Evolutionary conservation across 441 rosid species (phyloP).

Genomic region (Oxalis stricta): DNA sequence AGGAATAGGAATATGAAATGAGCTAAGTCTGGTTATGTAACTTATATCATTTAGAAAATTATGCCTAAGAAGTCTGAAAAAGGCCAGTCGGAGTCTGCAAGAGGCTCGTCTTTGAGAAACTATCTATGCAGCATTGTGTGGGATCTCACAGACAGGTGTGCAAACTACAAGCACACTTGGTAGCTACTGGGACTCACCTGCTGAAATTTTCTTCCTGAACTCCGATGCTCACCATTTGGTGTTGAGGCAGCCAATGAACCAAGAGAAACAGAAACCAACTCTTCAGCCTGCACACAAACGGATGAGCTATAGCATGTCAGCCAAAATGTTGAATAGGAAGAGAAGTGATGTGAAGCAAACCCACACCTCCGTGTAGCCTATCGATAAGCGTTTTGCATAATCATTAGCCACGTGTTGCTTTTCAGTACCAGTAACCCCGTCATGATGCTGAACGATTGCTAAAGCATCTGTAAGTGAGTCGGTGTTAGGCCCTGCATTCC

Average conservation of each 20-base stretch:
- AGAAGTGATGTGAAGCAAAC: constrained; percentile 5
- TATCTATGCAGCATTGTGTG: not conserved
- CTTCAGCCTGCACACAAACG: constrained; percentile 59
- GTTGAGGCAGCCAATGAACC: constrained; percentile 48
- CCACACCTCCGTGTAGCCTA: constrained; percentile 73
- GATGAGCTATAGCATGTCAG: constrained; percentile 4
- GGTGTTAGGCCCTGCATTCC: constrained; percentile 51
- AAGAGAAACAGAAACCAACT: constrained; percentile 72
- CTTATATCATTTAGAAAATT: too few relatives aligned
- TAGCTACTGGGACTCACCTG: too few relatives aligned
- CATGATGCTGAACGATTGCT: constrained; percentile 97
- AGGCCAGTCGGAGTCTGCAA: not conserved
- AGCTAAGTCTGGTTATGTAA: not conserved
- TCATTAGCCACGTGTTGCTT: constrained; percentile 96
- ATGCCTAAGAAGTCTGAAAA: not conserved
- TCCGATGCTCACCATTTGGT: constrained; percentile 19
- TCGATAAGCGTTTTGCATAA: constrained; percentile 80
- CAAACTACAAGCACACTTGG: too few relatives aligned
- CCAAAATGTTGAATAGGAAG: constrained; percentile 9
- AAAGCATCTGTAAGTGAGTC: constrained; percentile 84
- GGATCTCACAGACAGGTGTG: too few relatives aligned
- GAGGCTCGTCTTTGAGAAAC: not conserved
- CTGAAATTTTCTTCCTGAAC: constrained; percentile 36
- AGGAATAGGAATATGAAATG: not conserved
- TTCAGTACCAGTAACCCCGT: constrained; percentile 90